Base-by-base conservation (phyloP, 2,329 filamentous ascomycete species). In the Cordyceps cateniannulata region DNA sequence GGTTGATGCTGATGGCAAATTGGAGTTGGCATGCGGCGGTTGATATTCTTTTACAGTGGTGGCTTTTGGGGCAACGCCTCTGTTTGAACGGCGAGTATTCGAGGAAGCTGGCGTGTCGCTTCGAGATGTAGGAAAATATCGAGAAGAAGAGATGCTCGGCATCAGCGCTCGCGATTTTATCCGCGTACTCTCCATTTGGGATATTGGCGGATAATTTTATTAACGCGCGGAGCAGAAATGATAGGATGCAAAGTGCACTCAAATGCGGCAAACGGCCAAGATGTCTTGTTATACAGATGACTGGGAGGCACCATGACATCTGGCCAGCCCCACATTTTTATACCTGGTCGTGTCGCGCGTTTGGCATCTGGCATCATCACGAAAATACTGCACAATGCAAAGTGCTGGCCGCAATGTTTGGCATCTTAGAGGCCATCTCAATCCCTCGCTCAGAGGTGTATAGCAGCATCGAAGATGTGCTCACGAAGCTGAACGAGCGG, bases 381-480 rank as follows among this genome's bases (percentile, higher is more conserved):
- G 47, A 62, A 49, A 24, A 49, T 69, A 65, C 64, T 62, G 65
- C 64, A 70, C 66, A 68, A 69, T 64, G 66, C 66, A 58, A 64
- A 60, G 63, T 61, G 64, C 61, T 66, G 63, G 64, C 65, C 66
- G 64, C 64, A 64, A 77, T 78, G 76, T 78, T 78, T 61, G 76
- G 75, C 66, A 75, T 78, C 54, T 69, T 78, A 57, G 74, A 75
- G 63, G 70, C 76, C 47, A 71, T 75, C 57, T 67, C 72, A 16
- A 69, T 74, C 63, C 74, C 74, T 57, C 67, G 72, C 63, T 67
- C 68, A 38, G 72, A 68, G 61, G 68, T 76, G 59, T 78, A 72
- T 63, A 66, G 65, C 57, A 71, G 72, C n/a, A 77, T 74, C 63
- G 76, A 78, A 18, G 75, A 77, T 16, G 69, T 78, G 24, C 75